phyloP scores from a whole-genome alignment of 129 eudicot genomes.

The Flaveria bidentis region DNA sequence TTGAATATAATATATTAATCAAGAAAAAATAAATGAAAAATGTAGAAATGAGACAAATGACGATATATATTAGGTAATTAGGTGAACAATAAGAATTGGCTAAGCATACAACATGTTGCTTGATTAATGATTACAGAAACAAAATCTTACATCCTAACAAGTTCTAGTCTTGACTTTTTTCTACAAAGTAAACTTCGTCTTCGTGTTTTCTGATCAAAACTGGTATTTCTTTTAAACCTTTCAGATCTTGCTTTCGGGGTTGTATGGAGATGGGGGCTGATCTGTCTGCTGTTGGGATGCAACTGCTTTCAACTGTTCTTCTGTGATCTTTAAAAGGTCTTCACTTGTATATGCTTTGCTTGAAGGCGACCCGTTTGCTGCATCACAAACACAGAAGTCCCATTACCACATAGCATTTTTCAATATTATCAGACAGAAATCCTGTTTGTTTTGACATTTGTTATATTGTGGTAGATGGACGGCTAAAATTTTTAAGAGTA shows the following conservation, averaged over 20 bases:
- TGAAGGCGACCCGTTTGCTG: constrained; percentile 47
- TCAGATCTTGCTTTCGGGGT: constrained; percentile 36
- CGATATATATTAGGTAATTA: not conserved
- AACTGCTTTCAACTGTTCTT: constrained; percentile 60
- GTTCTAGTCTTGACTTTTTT: not conserved
- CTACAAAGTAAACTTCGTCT: not conserved
- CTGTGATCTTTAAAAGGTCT: constrained; percentile 57
- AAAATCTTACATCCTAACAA: constrained; percentile 26
- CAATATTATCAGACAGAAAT: not conserved
- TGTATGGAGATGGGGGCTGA: constrained; percentile 25
- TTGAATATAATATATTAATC: not conserved
- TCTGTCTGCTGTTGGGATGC: constrained; percentile 47
- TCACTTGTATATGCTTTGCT: constrained; percentile 51
- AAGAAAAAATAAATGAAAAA: not conserved
- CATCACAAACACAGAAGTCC: not conserved
- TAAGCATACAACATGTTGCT: constrained; percentile 21
- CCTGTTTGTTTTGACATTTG: not conserved
- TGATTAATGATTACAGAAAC: constrained; percentile 11
- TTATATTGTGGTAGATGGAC: not conserved
- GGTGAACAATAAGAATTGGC: constrained; percentile 6
- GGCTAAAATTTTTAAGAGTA: no score
- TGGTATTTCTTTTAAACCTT: not conserved
- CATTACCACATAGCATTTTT: not conserved
- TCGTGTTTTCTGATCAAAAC: constrained; percentile 16
- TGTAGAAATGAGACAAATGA: not conserved